Evolutionary conservation across 192 early-diverging fungal genomes (phyloP), one percentile per base, ranked within the genome.

Genomic region (Backusella liffmaniae): DNA sequence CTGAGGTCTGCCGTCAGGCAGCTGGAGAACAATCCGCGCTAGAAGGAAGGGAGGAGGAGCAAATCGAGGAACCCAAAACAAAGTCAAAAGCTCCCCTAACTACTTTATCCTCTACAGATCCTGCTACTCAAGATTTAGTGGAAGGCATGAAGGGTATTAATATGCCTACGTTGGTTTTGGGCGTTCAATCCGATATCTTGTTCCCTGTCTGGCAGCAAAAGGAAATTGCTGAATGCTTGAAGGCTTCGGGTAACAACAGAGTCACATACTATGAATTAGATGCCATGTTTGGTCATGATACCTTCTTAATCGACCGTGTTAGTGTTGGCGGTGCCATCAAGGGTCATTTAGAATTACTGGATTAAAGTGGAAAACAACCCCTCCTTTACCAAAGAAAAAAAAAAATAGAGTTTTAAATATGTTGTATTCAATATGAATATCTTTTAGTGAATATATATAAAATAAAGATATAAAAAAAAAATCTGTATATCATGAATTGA

Each of bases 231-330:
- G 91, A 95, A 66, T 94, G 91, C 75, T 83, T 99, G 65, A 89
- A 88, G 56, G 82, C 80, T n/a, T 90, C 87, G 3, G 97, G 97
- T 15, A 99, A 99, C 86, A 87, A 88, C 46, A 82, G 86, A 26
- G 96, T 99, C 5, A 97, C 97, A 7, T 98, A 97, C 79, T 99
- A 97, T 76, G 97, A 98, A 85, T 88, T 98, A 5, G 97, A 98
- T 81, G 93, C 96, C 42, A 90, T 97, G 86, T 99, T 96, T 82
- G 97, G 97, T 8, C 97, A 99, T 78, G 97, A 99, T 75, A 97
- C 97, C 4, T 97, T 98, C 79, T 86, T 97, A 75, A 94, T 99
- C 73, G 96, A 97, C 79, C 81, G 90, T 26, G 88, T 92, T 68
- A 95, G 93, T 69, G 94, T 98, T 34, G 97, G 97, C 34, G 92